Conservation (phyloP, 2,329 filamentous ascomycete genomes). For the Cercospora zeina region DNA sequence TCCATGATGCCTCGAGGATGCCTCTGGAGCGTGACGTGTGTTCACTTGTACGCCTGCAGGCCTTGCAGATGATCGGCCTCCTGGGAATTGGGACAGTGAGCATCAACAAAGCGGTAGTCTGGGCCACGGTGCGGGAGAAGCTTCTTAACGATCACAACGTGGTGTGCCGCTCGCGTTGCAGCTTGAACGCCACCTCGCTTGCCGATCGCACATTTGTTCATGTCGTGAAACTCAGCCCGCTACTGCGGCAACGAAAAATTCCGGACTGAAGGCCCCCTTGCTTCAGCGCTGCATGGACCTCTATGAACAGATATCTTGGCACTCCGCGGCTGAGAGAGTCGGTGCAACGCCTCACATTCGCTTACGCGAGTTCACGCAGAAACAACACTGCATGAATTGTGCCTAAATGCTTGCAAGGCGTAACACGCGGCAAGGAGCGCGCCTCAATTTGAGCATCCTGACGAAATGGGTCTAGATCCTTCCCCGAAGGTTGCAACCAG, state of each 20-base stretch:
- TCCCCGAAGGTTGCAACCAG: conserved; percentile 5
- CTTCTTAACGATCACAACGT: conserved; percentile 8
- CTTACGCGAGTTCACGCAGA: neutral
- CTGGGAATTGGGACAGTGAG: neutral
- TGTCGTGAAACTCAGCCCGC: conserved; percentile 8
- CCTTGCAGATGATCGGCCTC: neutral
- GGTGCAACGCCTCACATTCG: neutral
- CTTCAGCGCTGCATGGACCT: neutral
- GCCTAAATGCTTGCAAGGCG: neutral
- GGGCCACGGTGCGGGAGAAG: neutral
- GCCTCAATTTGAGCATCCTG: neutral
- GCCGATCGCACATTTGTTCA: conserved; percentile 2
- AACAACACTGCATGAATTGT: neutral
- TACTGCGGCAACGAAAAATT: conserved; percentile 12
- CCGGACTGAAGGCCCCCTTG: conserved; percentile 1
- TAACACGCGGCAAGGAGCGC: neutral
- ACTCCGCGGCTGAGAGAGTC: neutral
- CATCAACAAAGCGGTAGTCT: neutral
- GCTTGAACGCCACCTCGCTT: conserved; percentile 6
- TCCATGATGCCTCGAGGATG: neutral
- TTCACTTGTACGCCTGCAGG: neutral
- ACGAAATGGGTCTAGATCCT: neutral
- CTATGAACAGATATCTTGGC: neutral
- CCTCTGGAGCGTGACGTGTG: neutral
- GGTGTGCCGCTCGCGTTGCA: neutral